These are phyloP conservation scores for Bullera alba DNA, from an alignment of 768 basidiomycete genomes.

Conservation along the genomic window DNA sequence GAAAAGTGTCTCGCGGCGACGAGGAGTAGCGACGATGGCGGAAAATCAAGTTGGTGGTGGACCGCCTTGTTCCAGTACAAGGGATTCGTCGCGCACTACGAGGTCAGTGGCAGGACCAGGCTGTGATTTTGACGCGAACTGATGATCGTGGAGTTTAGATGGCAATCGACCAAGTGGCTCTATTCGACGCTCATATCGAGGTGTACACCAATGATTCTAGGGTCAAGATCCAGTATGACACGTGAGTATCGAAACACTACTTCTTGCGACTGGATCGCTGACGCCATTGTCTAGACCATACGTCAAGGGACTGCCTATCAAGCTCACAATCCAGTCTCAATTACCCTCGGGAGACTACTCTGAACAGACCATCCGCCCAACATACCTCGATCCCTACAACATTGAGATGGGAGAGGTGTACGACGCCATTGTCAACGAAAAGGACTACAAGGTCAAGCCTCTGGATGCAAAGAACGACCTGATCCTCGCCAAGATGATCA, in stretches of 20 bases:
- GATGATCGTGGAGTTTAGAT: slow-evolving; percentile 12
- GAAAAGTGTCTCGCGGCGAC: slow-evolving; percentile 13
- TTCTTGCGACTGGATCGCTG: neutral
- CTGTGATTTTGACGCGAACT: neutral
- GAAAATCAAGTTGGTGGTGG: slow-evolving; percentile 14
- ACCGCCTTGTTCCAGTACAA: slow-evolving; percentile 24
- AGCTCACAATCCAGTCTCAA: slow-evolving; percentile 17
- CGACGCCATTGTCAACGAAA: slow-evolving; percentile 19
- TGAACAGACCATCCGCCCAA: slow-evolving; percentile 30
- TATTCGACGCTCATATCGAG: slow-evolving; percentile 44
- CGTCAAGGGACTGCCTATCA: slow-evolving; percentile 42
- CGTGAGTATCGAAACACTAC: slow-evolving; percentile 11
- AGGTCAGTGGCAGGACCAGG: slow-evolving; percentile 21
- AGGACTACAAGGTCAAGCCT: slow-evolving; percentile 28
- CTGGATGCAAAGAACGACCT: slow-evolving; percentile 34
- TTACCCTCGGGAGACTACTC: slow-evolving; percentile 21
- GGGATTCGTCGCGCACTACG: slow-evolving; percentile 35
- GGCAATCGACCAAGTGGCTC: slow-evolving; percentile 31
- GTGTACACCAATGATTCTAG: slow-evolving; percentile 32
- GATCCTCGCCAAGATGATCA: slow-evolving; percentile 33
- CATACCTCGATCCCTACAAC: slow-evolving; percentile 39
- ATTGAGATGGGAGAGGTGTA: slow-evolving; percentile 30
- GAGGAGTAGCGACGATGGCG: slow-evolving; percentile 5
- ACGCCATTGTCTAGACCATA: slow-evolving; percentile 21
- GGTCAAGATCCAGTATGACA: slow-evolving; percentile 29